Percentiles rank a stretch among this genome's conserved stretches.
Evolutionary conservation across 164 flowering plant species (phyloP).

Genomic region (Amborella trichopoda): DNA sequence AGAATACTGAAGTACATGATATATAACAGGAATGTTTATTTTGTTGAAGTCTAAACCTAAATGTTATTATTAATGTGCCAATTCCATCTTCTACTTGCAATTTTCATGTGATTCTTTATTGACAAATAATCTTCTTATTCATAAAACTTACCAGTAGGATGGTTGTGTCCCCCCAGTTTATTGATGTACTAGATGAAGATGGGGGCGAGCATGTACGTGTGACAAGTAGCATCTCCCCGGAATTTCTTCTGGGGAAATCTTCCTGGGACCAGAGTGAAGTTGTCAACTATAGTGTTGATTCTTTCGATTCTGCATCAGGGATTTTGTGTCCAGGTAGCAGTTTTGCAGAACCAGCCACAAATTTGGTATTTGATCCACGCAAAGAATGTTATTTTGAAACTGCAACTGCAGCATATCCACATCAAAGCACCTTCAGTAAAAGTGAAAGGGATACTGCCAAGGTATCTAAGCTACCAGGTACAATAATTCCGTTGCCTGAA

Average conservation of each 20-base stretch:
- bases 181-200: conserved; percentile 37
- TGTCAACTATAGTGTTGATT: too few relatives aligned
- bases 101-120: too few relatives aligned
- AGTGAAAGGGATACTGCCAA: conserved; percentile 20
- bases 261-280: not conserved
- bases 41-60: too few relatives aligned
- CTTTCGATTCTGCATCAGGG: not conserved
- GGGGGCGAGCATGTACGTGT: conserved; percentile 28
- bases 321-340: conserved; percentile 32
- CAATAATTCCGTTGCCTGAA: conserved; percentile 18
- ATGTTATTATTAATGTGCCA: too few relatives aligned
- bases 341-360: conserved; percentile 23
- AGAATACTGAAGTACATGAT: too few relatives aligned
- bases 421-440: conserved; percentile 20
- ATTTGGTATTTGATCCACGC: conserved; percentile 20
- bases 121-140: too few relatives aligned
- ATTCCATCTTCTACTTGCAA: too few relatives aligned
- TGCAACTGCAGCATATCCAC: conserved; percentile 27
- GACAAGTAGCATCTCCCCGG: conserved; percentile 33
- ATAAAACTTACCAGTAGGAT: too few relatives aligned
- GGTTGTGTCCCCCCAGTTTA: too few relatives aligned
- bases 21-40: too few relatives aligned
- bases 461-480: conserved; percentile 22
- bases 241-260: conserved; percentile 44
- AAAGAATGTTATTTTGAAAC: conserved; percentile 18